Percentiles rank a stretch among this genome's conserved stretches.
Conservation (phyloP, 352 stramenopile genomes). For the Globisporangium nagaii region DNA sequence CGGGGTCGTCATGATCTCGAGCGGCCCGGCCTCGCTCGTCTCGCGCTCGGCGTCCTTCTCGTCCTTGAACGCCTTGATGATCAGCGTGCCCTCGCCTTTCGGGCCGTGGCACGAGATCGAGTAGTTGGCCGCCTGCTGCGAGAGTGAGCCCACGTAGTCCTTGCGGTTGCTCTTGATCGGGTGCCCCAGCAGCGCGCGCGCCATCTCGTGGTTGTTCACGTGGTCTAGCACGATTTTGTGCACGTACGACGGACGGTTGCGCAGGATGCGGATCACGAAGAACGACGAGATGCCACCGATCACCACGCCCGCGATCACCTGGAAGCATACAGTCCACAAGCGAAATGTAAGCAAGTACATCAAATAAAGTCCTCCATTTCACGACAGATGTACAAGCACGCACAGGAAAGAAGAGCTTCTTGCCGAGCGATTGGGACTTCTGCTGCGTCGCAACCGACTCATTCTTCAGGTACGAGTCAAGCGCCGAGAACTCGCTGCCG, state of each 20-base stretch:
- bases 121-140: conserved; percentile 56
- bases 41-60: conserved; percentile 14
- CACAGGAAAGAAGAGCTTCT: conserved; percentile 64
- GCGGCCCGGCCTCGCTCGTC: not conserved
- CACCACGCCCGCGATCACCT: conserved; percentile 49
- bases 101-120: conserved; percentile 56
- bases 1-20: conserved; percentile 44
- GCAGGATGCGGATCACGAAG: conserved; percentile 68
- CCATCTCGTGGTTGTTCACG: conserved; percentile 66
- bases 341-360: not conserved
- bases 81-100: conserved; percentile 63
- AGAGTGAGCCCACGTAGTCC: conserved; percentile 64
- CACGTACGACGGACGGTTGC: conserved; percentile 74
- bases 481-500: conserved; percentile 47
- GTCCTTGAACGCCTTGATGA: conserved; percentile 74
- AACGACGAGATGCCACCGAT: conserved; percentile 66
- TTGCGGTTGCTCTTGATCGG: conserved; percentile 69
- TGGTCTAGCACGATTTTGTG: conserved; percentile 75
- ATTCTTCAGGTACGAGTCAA: conserved; percentile 54
- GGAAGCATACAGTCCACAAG: no score
- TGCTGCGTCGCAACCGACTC: conserved; percentile 47
- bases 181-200: conserved; percentile 50
- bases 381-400: not conserved
- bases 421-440: conserved; percentile 54
- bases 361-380: not conserved